Percentiles rank a stretch among this genome's conserved stretches.
phyloP scores from a whole-genome alignment of 257 asterid genomes.

The Ajuga chamaepitys region DNA sequence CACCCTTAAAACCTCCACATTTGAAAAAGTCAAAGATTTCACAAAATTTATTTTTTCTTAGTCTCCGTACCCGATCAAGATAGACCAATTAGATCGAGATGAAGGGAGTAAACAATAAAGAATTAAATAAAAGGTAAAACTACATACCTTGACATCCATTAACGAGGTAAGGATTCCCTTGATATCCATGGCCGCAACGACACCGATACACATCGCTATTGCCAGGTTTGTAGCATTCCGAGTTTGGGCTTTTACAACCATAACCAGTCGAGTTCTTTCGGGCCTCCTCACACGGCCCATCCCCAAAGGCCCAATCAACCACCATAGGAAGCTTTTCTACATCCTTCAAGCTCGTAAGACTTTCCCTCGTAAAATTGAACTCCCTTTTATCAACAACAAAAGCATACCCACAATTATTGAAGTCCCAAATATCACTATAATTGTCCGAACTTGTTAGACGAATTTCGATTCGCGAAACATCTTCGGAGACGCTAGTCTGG shows the following conservation, averaged over 20 bases:
- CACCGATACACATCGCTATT: constrained; percentile 29
- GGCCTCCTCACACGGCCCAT: constrained; percentile 17
- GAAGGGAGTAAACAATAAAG: no score
- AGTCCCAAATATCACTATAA: not conserved
- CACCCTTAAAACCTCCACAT: no score
- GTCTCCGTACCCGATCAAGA: no score
- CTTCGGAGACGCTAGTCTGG: constrained; percentile 13
- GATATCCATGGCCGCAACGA: constrained; percentile 24
- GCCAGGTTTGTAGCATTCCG: constrained; percentile 5
- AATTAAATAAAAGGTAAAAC: no score
- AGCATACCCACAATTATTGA: constrained; percentile 19
- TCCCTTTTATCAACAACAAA: constrained; percentile 17
- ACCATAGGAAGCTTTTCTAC: constrained; percentile 15
- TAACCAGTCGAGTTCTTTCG: not conserved
- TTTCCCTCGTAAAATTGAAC: constrained; percentile 8
- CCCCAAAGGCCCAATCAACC: constrained; percentile 36
- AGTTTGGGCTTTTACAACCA: constrained; percentile 21
- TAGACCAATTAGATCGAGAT: no score
- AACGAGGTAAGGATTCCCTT: constrained; percentile 33
- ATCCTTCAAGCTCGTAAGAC: not conserved
- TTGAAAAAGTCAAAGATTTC: no score
- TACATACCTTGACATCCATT: constrained; percentile 31
- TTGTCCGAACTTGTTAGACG: not conserved
- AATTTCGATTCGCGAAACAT: not conserved
- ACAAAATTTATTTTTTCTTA: no score